Evolutionary conservation across 2,329 filamentous ascomycete genomes (phyloP).

Genomic region (Botrytis fabae): DNA sequence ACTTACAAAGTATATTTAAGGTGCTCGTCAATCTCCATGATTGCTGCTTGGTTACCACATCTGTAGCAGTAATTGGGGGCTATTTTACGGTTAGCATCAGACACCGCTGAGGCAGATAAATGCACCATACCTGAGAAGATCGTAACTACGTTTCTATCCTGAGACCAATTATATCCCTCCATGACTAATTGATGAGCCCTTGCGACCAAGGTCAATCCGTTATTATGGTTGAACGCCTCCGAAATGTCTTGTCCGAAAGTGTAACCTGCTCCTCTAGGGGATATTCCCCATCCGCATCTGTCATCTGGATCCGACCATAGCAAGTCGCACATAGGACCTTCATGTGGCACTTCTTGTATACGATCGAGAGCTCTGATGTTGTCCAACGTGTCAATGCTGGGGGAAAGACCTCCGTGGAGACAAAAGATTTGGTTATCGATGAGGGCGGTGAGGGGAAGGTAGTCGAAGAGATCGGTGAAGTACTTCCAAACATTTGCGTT

Average conservation of each 20-base stretch:
- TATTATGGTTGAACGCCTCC: slow-evolving; percentile 99
- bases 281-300: slow-evolving; percentile 93
- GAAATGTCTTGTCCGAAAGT: slow-evolving; percentile 97
- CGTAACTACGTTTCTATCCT: slow-evolving; percentile 96
- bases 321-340: slow-evolving; percentile 96
- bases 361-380: slow-evolving; percentile 94
- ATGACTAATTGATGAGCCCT: slow-evolving; percentile 97
- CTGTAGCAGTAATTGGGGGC: slow-evolving; percentile 97
- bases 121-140: slow-evolving; percentile 81
- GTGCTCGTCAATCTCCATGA: slow-evolving; percentile 99
- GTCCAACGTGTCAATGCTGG: slow-evolving; percentile 93
- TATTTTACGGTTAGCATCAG: slow-evolving; percentile 42
- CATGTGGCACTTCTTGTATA: slow-evolving; percentile 97
- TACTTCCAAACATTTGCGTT: slow-evolving; percentile 99
- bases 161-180: slow-evolving; percentile 99
- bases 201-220: slow-evolving; percentile 91
- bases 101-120: background rate
- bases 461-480: slow-evolving; percentile 98
- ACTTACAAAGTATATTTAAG: slow-evolving; percentile 99
- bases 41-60: slow-evolving; percentile 98
- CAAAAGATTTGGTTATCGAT: slow-evolving; percentile 99
- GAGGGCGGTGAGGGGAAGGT: slow-evolving; percentile 91
- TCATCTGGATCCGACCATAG: slow-evolving; percentile 99
- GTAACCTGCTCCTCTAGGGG: slow-evolving; percentile 89
- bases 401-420: slow-evolving; percentile 92